Conservation (phyloP, 1,284 basidiomycete species). For the Fomitiporia mediterranea region DNA sequence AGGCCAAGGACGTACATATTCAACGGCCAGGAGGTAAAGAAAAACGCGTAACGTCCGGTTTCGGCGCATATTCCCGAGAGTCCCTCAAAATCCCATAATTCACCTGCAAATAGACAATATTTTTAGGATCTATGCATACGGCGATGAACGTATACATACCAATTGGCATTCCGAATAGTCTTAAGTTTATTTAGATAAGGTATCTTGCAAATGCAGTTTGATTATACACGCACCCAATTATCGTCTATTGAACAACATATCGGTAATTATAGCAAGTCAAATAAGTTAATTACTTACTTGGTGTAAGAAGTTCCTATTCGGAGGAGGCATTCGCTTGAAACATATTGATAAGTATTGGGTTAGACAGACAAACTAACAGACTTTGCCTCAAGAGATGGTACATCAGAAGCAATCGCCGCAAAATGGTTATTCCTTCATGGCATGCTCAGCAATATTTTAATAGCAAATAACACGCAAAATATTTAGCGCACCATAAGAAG, state of each 20-base stretch:
- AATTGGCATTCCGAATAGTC: slow-evolving; percentile 70
- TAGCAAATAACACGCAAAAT: not conserved
- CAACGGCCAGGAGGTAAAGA: slow-evolving; percentile 70
- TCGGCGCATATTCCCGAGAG: slow-evolving; percentile 52
- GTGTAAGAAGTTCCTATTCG: slow-evolving; percentile 46
- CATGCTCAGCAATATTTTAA: not conserved
- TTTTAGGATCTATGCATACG: not conserved
- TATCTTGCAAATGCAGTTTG: slow-evolving; percentile 1
- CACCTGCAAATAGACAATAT: slow-evolving; percentile 36
- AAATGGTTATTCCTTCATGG: slow-evolving; percentile 70
- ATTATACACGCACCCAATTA: slow-evolving; percentile 43
- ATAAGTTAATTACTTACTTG: slow-evolving; percentile 38
- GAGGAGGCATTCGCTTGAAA: slow-evolving; percentile 53
- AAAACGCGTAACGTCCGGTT: slow-evolving; percentile 61
- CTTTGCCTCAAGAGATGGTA: slow-evolving; percentile 65
- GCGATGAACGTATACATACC: slow-evolving; percentile 32
- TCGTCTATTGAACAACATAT: slow-evolving; percentile 38
- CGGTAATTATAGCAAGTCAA: not conserved
- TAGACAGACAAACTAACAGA: not conserved
- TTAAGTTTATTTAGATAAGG: slow-evolving; percentile 24
- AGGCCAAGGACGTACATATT: slow-evolving; percentile 47
- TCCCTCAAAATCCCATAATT: slow-evolving; percentile 66
- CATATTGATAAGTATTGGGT: not conserved
- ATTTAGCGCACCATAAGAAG: slow-evolving; percentile 52
- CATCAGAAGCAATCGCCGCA: slow-evolving; percentile 68